Conservation (phyloP, 176 grass and related monocot genomes). For the Eleusine coracana region DNA sequence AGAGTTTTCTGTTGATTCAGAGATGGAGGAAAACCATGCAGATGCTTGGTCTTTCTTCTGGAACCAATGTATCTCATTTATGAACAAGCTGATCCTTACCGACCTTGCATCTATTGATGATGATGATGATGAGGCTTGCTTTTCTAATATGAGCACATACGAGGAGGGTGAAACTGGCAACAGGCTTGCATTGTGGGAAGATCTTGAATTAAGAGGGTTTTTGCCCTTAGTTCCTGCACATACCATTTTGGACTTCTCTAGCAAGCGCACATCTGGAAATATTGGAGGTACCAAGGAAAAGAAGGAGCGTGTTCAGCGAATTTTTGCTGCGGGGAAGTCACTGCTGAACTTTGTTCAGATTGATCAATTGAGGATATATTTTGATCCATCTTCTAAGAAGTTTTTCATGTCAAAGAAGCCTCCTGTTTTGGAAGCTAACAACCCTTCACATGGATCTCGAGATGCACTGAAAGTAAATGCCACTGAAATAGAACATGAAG, state of each 20-base stretch:
- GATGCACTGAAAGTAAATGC: conserved; percentile 21
- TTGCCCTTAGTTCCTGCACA: conserved; percentile 77
- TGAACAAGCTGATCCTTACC: conserved; percentile 79
- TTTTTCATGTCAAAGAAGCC: conserved; percentile 61
- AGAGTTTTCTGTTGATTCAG: conserved; percentile 61
- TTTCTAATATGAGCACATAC: conserved; percentile 79
- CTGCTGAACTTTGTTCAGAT: conserved; percentile 64
- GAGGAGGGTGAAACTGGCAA: conserved; percentile 84
- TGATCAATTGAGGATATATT: conserved; percentile 72
- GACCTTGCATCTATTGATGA: conserved; percentile 57
- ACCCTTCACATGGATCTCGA: conserved; percentile 10
- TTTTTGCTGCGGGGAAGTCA: conserved; percentile 69
- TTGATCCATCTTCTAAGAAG: conserved; percentile 67
- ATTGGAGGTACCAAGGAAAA: conserved; percentile 66
- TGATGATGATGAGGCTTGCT: conserved; percentile 75
- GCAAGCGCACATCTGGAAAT: conserved; percentile 61
- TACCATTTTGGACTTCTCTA: conserved; percentile 87
- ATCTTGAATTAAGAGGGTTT: conserved; percentile 91
- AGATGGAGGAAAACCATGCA: conserved; percentile 76
- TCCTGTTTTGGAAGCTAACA: conserved; percentile 45
- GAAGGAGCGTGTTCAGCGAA: conserved; percentile 70
- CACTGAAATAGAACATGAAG: conserved; percentile 27
- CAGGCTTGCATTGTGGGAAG: conserved; percentile 80
- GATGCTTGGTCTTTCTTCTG: conserved; percentile 84
- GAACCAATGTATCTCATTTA: conserved; percentile 77